Evolutionary conservation across 2,329 filamentous ascomycete species (phyloP), one percentile per base, ranked within the genome.

Genomic region (Cladophialophora psammophila): DNA sequence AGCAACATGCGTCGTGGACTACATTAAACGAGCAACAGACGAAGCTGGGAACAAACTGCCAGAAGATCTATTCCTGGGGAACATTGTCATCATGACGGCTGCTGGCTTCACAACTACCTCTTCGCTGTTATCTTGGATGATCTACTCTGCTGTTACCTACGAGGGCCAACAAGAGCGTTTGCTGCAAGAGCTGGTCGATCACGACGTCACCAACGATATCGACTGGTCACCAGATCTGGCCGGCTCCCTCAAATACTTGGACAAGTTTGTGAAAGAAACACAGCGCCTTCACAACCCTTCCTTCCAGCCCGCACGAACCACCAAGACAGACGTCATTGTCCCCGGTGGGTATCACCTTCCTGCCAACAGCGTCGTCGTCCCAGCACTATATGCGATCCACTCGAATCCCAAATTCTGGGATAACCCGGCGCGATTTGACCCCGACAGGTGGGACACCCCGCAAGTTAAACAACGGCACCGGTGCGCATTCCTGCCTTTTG

Each of bases 61-160:
- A 0, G 75, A 78, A 40, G 75, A 79, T 3, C 71, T 81, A n/a
- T 75, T 83, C 35, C 68, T 77, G 36, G 71, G 74, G 65, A 74
- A 76, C 0, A 64, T 50, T 6, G 72, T 72, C 69, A 75, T 77
- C 0, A 76, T 87, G 0, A 77, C 87, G 1, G 86, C 80, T 3
- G 87, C 87, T 1, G 87, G 87, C 20, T 89, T 89, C 77, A 87
- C 84, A 1, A 89, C 87, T 0, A 89, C 85, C 0, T 84, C 82
- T 2, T 85, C 85, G 0, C 80, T 88, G 86, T 1, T 36, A 12
- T 36, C 35, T 7, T 36, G 35, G 35, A 36, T 36, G 35, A 73
- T 88, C 45, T 88, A 87, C 72, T 79, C 81, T 5, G 75, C 88
- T 1, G 81, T 84, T 5, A 78, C 75, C 2, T 88, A 89, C 71